phyloP scores from a whole-genome alignment of 1,284 basidiomycete genomes.

The Fomitopsis betulina region DNA sequence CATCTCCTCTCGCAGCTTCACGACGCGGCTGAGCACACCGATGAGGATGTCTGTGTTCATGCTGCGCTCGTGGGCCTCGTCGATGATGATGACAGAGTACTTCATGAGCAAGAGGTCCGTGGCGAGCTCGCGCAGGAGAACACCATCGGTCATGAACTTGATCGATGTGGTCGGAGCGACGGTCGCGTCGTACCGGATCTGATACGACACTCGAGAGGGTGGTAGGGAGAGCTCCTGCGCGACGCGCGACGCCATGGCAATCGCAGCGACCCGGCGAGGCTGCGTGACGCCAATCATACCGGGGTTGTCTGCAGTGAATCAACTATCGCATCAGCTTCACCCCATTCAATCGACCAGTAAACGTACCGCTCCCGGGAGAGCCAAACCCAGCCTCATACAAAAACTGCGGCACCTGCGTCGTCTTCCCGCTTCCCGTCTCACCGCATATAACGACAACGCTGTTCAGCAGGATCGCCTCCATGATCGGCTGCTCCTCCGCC shows the following conservation, averaged over 20 bases:
- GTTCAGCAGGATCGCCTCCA: constrained; percentile 88
- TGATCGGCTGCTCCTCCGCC: constrained; percentile 91
- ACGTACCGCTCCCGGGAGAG: constrained; percentile 68
- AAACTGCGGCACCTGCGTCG: constrained; percentile 96
- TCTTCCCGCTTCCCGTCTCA: constrained; percentile 97
- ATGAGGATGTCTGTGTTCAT: constrained; percentile 99
- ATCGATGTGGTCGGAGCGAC: constrained; percentile 86
- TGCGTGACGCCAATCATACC: constrained; percentile 99
- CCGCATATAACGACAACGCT: constrained; percentile 74
- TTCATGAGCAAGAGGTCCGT: constrained; percentile 86
- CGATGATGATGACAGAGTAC: constrained; percentile 94
- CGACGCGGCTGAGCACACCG: constrained; percentile 90
- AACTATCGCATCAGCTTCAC: neutral
- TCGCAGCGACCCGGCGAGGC: constrained; percentile 94
- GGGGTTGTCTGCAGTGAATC: constrained; percentile 69
- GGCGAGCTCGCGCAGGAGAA: constrained; percentile 89
- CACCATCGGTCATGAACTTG: constrained; percentile 99
- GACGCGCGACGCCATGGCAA: constrained; percentile 93
- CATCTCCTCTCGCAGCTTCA: constrained; percentile 82
- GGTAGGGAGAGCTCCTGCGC: constrained; percentile 83
- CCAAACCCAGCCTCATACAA: constrained; percentile 96
- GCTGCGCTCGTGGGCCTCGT: constrained; percentile 97
- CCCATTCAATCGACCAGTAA: too few relatives aligned
- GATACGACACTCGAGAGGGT: constrained; percentile 84
- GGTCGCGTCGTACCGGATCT: constrained; percentile 96